Conservation (phyloP, 495 filamentous ascomycete species). For the Evernia prunastri region DNA sequence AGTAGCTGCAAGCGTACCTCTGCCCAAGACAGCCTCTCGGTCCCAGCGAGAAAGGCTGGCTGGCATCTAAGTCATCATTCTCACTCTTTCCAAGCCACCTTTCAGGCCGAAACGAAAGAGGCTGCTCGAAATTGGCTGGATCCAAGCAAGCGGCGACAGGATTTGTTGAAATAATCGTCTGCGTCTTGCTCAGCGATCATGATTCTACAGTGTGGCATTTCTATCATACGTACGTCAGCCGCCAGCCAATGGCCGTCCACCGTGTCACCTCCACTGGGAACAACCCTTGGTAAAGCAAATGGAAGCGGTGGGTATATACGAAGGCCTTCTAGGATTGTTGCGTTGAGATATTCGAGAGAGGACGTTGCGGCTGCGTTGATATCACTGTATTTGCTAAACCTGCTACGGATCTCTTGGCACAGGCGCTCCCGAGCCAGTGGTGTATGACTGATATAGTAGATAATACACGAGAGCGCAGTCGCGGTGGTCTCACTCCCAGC, state of each 20-base stretch:
- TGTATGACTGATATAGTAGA: conserved; percentile 29
- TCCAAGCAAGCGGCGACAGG: conserved; percentile 34
- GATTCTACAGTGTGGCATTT: too few relatives aligned
- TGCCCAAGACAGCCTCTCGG: conserved; percentile 17
- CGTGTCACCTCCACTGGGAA: conserved; percentile 20
- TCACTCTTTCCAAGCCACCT: conserved; percentile 18
- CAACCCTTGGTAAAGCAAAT: conserved; percentile 20
- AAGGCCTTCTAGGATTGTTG: conserved; percentile 27
- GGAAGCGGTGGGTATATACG: conserved; percentile 30
- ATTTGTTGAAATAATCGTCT: conserved; percentile 33
- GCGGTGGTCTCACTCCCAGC: conserved; percentile 46
- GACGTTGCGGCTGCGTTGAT: conserved; percentile 19
- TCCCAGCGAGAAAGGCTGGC: conserved; percentile 21
- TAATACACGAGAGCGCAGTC: conserved; percentile 34
- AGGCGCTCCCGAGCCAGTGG: conserved; percentile 4
- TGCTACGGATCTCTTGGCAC: conserved; percentile 9
- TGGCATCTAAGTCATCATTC: conserved; percentile 8
- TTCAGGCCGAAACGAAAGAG: conserved; percentile 20
- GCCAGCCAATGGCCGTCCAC: conserved; percentile 25
- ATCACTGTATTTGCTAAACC: conserved; percentile 4
- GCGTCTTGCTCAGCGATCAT: conserved; percentile 22
- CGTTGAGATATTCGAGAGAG: conserved; percentile 27
- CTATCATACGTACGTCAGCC: conserved; percentile 17
- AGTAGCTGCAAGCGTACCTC: conserved; percentile 6
- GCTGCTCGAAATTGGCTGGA: conserved; percentile 22